A percentile compares a stretch with the other conserved stretches of the same genome.
phyloP scores from a whole-genome alignment of 345 rosid genomes.

The Litchi chinensis region DNA sequence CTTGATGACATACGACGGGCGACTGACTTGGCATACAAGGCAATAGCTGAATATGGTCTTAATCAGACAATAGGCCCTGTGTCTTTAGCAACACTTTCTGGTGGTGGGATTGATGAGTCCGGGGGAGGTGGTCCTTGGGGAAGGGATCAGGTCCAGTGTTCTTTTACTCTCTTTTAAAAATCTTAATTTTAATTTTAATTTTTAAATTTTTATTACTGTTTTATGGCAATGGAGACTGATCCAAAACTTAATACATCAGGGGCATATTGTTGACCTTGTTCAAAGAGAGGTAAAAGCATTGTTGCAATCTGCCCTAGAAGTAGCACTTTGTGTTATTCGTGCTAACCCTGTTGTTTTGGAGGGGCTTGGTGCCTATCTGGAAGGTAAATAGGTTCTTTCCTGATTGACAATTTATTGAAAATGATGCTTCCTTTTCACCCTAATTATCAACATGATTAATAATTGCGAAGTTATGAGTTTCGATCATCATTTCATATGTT shows the following conservation, averaged over 20 bases:
- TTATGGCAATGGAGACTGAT: conserved; percentile 13
- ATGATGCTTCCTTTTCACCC: neutral
- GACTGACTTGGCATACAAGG: conserved; percentile 96
- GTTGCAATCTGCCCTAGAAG: conserved; percentile 76
- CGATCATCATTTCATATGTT: neutral
- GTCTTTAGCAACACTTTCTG: conserved; percentile 80
- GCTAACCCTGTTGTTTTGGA: conserved; percentile 88
- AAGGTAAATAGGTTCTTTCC: conserved; percentile 53
- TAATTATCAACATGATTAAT: neutral
- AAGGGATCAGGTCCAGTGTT: conserved; percentile 71
- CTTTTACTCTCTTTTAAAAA: neutral
- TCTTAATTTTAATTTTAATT: too few species aligned
- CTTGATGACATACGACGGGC: conserved; percentile 95
- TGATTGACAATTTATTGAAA: neutral
- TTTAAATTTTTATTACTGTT: neutral
- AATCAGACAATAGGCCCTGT: conserved; percentile 82
- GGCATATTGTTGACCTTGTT: conserved; percentile 86
- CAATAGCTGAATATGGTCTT: conserved; percentile 97
- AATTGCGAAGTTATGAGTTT: neutral
- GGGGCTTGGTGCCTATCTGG: conserved; percentile 91
- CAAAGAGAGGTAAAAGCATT: conserved; percentile 80
- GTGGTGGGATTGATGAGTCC: conserved; percentile 84
- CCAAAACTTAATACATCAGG: conserved; percentile 46
- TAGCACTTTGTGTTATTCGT: conserved; percentile 75
- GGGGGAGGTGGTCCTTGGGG: conserved; percentile 75